These are phyloP conservation scores for Dentiscutata heterogama DNA, from an alignment of 371 early-diverging fungal genomes.

Conservation along the genomic window DNA sequence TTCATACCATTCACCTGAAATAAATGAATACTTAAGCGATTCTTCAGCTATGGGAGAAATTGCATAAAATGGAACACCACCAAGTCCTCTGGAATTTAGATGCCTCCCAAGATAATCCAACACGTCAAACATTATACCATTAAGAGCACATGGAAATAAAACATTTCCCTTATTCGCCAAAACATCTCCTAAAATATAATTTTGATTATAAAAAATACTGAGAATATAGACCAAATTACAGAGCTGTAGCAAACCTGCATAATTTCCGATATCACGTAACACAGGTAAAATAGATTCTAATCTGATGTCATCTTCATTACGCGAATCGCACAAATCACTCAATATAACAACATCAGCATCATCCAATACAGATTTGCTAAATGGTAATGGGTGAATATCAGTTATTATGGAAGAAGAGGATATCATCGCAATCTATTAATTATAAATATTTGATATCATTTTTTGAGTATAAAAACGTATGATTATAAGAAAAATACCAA, in stretches of 20 bases:
- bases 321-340: conserved; percentile 53
- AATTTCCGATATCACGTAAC: conserved; percentile 47
- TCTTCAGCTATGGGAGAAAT: conserved; percentile 81
- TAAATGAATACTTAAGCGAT: conserved; percentile 84
- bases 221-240: neutral
- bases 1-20: conserved; percentile 86
- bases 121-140: conserved; percentile 81
- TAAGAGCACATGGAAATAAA: conserved; percentile 73
- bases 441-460: too few species aligned
- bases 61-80: conserved; percentile 72
- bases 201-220: neutral
- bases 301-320: conserved; percentile 46
- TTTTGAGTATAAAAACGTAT: neutral
- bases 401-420: conserved; percentile 71
- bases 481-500: neutral
- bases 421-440: conserved; percentile 66
- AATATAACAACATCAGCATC: conserved; percentile 67
- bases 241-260: conserved; percentile 50
- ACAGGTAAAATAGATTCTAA: conserved; percentile 49
- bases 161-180: conserved; percentile 76
- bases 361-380: conserved; percentile 68
- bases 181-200: conserved; percentile 55
- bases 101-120: conserved; percentile 68
- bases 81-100: conserved; percentile 63
- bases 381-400: conserved; percentile 75